Conservation (phyloP, 306 rosid species). For the Vicia faba region DNA sequence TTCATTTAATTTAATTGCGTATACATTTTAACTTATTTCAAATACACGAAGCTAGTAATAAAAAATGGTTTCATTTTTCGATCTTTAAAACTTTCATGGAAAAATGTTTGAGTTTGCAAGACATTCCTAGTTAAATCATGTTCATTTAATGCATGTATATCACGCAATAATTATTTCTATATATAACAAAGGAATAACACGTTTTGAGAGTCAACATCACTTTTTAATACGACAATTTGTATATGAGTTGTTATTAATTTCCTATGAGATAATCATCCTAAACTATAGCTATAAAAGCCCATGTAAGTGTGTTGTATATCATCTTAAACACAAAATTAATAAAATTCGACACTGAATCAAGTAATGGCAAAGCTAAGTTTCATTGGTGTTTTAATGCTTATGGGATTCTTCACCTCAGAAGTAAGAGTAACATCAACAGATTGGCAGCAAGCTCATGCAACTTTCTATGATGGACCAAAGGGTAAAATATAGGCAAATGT, state of each 20-base stretch:
- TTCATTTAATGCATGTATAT: conserved; percentile 1
- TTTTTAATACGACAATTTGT: conserved; percentile 6
- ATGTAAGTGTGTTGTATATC: neutral
- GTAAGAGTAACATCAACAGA: conserved; percentile 38
- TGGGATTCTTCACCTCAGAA: conserved; percentile 39
- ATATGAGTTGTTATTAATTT: neutral
- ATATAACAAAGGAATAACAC: neutral
- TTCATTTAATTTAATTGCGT: too few species aligned
- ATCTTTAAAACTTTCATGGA: too few species aligned
- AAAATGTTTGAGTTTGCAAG: too few species aligned
- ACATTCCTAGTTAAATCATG: too few species aligned
- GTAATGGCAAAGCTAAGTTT: conserved; percentile 41
- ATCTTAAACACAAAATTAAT: conserved; percentile 38
- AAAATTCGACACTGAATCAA: conserved; percentile 10
- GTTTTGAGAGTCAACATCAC: conserved; percentile 30
- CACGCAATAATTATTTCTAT: conserved; percentile 8
- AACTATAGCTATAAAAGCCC: conserved; percentile 44
- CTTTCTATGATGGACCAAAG: conserved; percentile 59
- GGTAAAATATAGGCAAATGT: neutral
- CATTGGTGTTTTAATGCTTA: conserved; percentile 29
- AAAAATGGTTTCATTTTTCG: too few species aligned
- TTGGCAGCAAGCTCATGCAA: conserved; percentile 61
- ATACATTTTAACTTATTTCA: too few species aligned
- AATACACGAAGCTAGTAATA: too few species aligned
- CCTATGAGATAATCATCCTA: conserved; percentile 24